Base-by-base conservation (phyloP, 768 basidiomycete species). In the Podaxis rugospora region DNA sequence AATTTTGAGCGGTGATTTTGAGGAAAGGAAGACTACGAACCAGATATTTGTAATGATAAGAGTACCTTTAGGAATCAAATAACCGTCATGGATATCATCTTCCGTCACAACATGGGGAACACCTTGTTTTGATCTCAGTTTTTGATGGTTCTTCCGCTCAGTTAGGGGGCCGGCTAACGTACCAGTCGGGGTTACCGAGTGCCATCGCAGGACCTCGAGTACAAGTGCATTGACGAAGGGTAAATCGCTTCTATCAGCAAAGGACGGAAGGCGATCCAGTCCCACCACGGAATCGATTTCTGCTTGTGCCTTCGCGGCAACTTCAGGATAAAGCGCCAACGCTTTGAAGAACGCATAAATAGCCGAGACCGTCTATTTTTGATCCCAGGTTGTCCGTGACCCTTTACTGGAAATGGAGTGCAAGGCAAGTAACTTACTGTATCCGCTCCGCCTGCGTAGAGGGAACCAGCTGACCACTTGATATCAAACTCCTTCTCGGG, bases 391-490 rank as follows among this genome's bases (percentile, higher is more conserved):
- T 27, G 62, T 37, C 21, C 16, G 32, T 32, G 1, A 39, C 21
- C 23, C 4, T 7, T 21, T 21, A 25, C 32, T 13, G 36, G 18
- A 4, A 36, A 39, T 10, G 14, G 14, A 13, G 14, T 35, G 11
- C 42, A 46, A 55, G 47, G 5, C 56, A 42, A 53, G 14, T 50
- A 21, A 61, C 72, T 61, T 65, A 73, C 75, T 0, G 74, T 75
- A 63, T 81, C 79, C 4, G 79, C 75, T 9, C 80, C 78, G 52
- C 79, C 77, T 4, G 77, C 76, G 47, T 84, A 85, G 13, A 83
- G 71, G 3, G 81, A 78, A 0, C 77, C 80, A 35, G 77, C 72
- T 9, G 74, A 72, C 77, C 78, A 78, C 63, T 78, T 80, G 59
- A 78, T 74, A 44, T 76, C 72, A 47, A 68, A 70, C 55, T 76